Evolutionary conservation across 768 basidiomycete species (phyloP).

Genomic region (Amanita muscaria): DNA sequence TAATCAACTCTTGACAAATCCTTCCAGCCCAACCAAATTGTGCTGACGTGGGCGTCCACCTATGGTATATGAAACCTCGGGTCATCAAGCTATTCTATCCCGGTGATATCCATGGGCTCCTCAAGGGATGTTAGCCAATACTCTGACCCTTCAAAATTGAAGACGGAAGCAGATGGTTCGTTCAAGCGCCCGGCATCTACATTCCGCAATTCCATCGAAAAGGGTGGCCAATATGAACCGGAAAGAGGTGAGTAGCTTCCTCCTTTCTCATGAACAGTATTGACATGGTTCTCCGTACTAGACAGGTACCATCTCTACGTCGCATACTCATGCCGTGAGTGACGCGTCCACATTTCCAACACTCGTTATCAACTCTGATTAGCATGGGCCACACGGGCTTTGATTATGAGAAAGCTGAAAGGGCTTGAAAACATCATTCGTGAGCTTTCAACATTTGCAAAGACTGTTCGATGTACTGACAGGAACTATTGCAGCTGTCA

Average conservation of each 20-base stretch:
- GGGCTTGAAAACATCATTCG: conserved; percentile 81
- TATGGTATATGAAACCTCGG: no score
- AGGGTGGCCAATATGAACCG: conserved; percentile 38
- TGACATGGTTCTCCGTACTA: no score
- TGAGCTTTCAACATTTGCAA: no score
- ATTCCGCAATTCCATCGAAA: conserved; percentile 49
- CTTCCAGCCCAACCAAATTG: no score
- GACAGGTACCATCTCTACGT: conserved; percentile 92
- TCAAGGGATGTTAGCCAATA: no score
- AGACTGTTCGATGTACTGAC: neutral
- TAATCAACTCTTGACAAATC: no score
- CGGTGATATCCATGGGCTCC: no score
- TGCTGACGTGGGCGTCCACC: no score
- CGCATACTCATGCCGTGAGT: conserved; percentile 74
- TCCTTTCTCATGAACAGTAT: neutral
- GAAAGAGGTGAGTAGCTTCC: conserved; percentile 56
- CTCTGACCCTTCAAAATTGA: no score
- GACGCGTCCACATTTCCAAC: neutral
- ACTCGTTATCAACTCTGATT: no score
- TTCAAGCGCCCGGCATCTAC: conserved; percentile 48
- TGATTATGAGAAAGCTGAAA: conserved; percentile 87
- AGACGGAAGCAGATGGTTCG: conserved; percentile 49
- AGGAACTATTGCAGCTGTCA: conserved; percentile 43
- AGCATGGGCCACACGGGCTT: conserved; percentile 92
- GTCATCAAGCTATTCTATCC: no score